Percentiles rank a stretch among this genome's conserved stretches.
phyloP scores from a whole-genome alignment of 495 filamentous ascomycete species.

The Staphylotrichum tortipilum region DNA sequence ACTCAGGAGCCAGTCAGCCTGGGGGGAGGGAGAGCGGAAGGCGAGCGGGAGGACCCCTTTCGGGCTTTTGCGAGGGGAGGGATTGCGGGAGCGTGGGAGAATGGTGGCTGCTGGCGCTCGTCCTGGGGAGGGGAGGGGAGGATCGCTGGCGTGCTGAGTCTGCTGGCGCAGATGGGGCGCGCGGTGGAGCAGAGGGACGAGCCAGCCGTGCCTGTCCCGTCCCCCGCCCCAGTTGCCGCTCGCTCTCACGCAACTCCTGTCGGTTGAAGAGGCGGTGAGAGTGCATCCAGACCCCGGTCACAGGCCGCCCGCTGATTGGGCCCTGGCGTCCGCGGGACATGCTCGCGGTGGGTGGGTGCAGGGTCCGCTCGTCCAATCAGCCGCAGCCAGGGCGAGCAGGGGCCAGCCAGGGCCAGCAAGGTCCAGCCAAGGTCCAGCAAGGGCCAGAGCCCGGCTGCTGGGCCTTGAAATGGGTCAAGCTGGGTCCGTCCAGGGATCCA shows the following conservation, averaged over 20 bases:
- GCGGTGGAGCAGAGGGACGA: slow-evolving; percentile 2
- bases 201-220: no score
- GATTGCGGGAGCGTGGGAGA: slow-evolving; percentile 5
- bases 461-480: slow-evolving; percentile 4
- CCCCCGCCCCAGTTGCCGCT: slow-evolving; percentile 9
- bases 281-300: slow-evolving; percentile 26
- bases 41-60: slow-evolving; percentile 4
- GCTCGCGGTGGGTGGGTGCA: slow-evolving; percentile 22
- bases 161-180: slow-evolving; percentile 9
- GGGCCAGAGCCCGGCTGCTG: no score
- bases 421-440: no score
- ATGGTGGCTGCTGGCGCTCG: slow-evolving; percentile 8
- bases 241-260: slow-evolving; percentile 15
- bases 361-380: slow-evolving; percentile 19
- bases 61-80: background rate
- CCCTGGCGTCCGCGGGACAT: slow-evolving; percentile 7
- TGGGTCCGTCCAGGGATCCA: no score
- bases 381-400: background rate
- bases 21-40: no score
- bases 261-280: slow-evolving; percentile 34
- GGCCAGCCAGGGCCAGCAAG: no score
- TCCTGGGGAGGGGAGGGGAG: background rate
- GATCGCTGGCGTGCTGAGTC: slow-evolving; percentile 1
- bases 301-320: slow-evolving; percentile 21
- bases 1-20: no score